Percentiles rank a stretch among this genome's conserved stretches.
phyloP scores from a whole-genome alignment of 176 grass and related monocot genomes.

The Neostapfia colusana region DNA sequence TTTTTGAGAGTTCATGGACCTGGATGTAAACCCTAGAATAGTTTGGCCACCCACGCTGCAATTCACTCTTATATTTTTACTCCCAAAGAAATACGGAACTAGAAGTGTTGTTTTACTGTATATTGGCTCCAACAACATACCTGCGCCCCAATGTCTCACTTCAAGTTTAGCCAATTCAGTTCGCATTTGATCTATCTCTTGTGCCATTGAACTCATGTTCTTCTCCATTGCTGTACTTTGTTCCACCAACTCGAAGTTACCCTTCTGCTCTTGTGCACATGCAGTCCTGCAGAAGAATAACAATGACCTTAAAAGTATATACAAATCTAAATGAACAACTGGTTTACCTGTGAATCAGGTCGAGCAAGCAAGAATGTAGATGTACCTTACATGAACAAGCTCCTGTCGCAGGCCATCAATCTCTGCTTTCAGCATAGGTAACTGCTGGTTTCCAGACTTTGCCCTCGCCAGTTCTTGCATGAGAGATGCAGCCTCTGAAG shows the following conservation, averaged over 20 bases:
- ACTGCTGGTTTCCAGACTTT: constrained; percentile 51
- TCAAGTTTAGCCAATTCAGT: constrained; percentile 53
- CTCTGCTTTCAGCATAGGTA: constrained; percentile 54
- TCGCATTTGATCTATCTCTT: constrained; percentile 63
- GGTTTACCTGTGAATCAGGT: constrained; percentile 4
- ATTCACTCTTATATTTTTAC: neutral
- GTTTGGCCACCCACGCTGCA: no score
- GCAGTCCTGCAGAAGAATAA: constrained; percentile 44
- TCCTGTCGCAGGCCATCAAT: constrained; percentile 55
- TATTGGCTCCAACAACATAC: constrained; percentile 19
- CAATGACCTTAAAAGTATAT: constrained; percentile 25
- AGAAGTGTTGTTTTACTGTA: neutral
- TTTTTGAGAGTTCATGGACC: no score
- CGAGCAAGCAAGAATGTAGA: constrained; percentile 20
- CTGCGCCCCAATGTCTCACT: constrained; percentile 47
- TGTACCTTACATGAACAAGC: constrained; percentile 53
- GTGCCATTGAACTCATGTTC: constrained; percentile 63
- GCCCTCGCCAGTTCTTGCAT: constrained; percentile 51
- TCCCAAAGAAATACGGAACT: neutral
- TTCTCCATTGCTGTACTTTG: constrained; percentile 78
- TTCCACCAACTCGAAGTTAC: constrained; percentile 68
- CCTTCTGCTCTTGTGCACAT: constrained; percentile 57
- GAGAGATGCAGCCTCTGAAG: constrained; percentile 51
- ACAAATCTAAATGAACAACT: neutral
- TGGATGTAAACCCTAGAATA: no score